Percentiles rank a stretch among this genome's conserved stretches.
Evolutionary conservation across 768 basidiomycete species (phyloP).

Genomic region (Suillus tomentosus): DNA sequence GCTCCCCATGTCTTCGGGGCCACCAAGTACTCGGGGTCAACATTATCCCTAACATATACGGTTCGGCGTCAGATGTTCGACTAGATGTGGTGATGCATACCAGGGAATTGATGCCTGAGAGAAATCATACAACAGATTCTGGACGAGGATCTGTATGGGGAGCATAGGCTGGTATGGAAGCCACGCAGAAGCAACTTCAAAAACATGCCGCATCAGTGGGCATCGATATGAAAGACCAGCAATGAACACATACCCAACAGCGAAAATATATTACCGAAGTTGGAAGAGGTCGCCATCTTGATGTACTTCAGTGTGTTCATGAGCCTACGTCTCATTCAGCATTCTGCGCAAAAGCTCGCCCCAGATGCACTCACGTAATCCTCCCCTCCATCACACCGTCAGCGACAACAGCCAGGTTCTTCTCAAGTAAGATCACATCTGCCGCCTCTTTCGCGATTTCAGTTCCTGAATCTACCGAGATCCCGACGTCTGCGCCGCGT

Average conservation of each 20-base stretch:
- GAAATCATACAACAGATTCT: constrained; percentile 39
- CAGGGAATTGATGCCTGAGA: constrained; percentile 40
- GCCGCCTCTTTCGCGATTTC: constrained; percentile 42
- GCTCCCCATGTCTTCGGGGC: constrained; percentile 34
- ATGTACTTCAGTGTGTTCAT: constrained; percentile 40
- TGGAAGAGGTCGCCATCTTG: constrained; percentile 40
- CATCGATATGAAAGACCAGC: neutral
- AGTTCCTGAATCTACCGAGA: constrained; percentile 35
- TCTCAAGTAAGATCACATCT: constrained; percentile 38
- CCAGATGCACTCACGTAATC: constrained; percentile 29
- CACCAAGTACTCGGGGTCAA: constrained; percentile 38
- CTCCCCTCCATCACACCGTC: constrained; percentile 36
- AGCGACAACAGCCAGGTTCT: constrained; percentile 36
- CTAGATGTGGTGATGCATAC: constrained; percentile 16
- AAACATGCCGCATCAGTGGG: neutral
- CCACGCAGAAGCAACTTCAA: constrained; percentile 38
- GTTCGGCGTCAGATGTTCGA: constrained; percentile 14
- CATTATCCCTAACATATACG: constrained; percentile 33
- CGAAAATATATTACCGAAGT: constrained; percentile 38
- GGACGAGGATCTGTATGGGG: constrained; percentile 34
- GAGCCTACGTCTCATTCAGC: constrained; percentile 30
- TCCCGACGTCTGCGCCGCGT: constrained; percentile 34
- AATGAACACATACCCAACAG: constrained; percentile 27
- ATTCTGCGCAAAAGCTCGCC: neutral
- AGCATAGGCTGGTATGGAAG: constrained; percentile 40